A percentile compares a stretch with the other conserved stretches of the same genome.
Conservation (phyloP, 2,329 filamentous ascomycete species). For the Penicillium vulpinum region DNA sequence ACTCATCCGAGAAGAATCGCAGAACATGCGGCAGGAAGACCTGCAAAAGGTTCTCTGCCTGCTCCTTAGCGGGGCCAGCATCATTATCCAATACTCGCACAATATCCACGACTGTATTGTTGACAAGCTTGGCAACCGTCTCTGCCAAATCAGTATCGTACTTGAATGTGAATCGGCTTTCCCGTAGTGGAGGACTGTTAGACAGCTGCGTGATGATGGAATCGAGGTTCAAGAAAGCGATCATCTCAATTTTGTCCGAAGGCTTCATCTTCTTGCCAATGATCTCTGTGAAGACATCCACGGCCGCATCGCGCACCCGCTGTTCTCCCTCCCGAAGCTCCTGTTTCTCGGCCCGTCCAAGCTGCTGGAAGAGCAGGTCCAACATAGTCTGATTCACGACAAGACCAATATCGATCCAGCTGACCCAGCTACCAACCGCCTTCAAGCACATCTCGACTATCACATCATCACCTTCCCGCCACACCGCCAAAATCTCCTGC, state of each 20-base stretch:
- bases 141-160: slow-evolving; percentile 97
- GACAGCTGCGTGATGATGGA: slow-evolving; percentile 85
- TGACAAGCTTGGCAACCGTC: slow-evolving; percentile 91
- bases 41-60: slow-evolving; percentile 78
- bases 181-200: slow-evolving; percentile 74
- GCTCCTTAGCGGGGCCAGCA: slow-evolving; percentile 59
- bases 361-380: slow-evolving; percentile 77
- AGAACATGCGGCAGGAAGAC: slow-evolving; percentile 80
- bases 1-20: slow-evolving; percentile 95
- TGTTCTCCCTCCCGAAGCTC: slow-evolving; percentile 69
- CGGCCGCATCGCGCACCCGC: slow-evolving; percentile 82
- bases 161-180: slow-evolving; percentile 74
- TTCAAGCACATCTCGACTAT: slow-evolving; percentile 86
- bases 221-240: slow-evolving; percentile 82
- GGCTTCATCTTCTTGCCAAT: slow-evolving; percentile 98
- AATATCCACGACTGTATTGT: slow-evolving; percentile 82
- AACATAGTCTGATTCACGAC: slow-evolving; percentile 90
- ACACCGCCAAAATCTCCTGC: slow-evolving; percentile 84
- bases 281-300: slow-evolving; percentile 94
- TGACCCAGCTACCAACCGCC: slow-evolving; percentile 95
- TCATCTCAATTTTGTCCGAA: slow-evolving; percentile 89
- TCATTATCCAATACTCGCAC: slow-evolving; percentile 80
- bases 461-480: slow-evolving; percentile 66
- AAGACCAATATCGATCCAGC: slow-evolving; percentile 96
- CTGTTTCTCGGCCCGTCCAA: slow-evolving; percentile 68